A percentile compares a stretch with the other conserved stretches of the same genome.
These are phyloP conservation scores for Mycena pura DNA, from an alignment of 768 basidiomycete genomes.

Conservation along the genomic window DNA sequence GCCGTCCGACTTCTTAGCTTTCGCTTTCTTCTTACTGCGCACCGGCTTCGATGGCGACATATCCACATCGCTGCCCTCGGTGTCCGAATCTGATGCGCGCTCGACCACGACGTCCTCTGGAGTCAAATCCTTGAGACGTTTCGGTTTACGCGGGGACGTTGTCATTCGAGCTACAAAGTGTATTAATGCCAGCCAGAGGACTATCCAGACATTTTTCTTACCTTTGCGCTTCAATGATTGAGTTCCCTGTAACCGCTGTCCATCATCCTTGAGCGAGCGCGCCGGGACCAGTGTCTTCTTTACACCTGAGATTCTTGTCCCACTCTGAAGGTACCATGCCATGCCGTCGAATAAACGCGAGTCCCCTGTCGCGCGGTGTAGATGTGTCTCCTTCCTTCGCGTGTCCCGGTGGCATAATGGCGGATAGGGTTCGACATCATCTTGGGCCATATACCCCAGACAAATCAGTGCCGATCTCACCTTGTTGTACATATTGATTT, in stretches of 20 bases:
- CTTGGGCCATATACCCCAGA: background rate
- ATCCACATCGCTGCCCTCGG: too few relatives aligned
- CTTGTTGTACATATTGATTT: too few relatives aligned
- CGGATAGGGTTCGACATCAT: background rate
- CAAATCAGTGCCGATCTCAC: background rate
- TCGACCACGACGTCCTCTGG: background rate
- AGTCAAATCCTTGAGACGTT: background rate
- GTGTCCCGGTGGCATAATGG: background rate
- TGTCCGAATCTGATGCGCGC: too few relatives aligned
- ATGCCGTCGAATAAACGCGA: constrained; percentile 9
- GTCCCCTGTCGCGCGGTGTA: constrained; percentile 3
- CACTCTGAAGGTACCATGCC: constrained; percentile 9
- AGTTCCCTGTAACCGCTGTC: background rate
- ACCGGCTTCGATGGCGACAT: background rate
- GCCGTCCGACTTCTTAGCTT: background rate
- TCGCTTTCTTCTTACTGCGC: background rate
- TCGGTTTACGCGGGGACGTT: background rate
- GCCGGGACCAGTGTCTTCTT: background rate
- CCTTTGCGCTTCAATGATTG: background rate
- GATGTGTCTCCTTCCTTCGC: too few relatives aligned
- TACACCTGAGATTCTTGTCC: background rate
- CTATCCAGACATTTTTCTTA: too few relatives aligned
- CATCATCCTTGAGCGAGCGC: background rate
- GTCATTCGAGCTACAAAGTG: too few relatives aligned
- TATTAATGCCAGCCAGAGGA: too few relatives aligned